A percentile compares a stretch with the other conserved stretches of the same genome.
These are phyloP conservation scores for Orychophragmus violaceus DNA, from an alignment of 345 rosid genomes.

Conservation along the genomic window DNA sequence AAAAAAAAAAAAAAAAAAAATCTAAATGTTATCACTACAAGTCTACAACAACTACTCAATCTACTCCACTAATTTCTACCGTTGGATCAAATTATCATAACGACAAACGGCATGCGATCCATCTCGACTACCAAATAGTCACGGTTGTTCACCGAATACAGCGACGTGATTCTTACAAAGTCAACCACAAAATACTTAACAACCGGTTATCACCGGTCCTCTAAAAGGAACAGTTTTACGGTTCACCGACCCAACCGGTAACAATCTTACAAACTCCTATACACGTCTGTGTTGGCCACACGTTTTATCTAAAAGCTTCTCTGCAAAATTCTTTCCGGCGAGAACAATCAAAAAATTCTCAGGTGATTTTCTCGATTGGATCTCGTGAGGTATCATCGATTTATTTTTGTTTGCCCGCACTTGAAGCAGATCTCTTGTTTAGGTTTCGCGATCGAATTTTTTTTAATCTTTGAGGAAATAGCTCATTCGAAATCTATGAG, in stretches of 20 bases:
- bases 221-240: background rate
- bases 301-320: constrained; percentile 19
- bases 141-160: constrained; percentile 11
- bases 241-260: constrained; percentile 17
- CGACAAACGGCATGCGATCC: background rate
- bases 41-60: background rate
- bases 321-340: constrained; percentile 8
- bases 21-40: background rate
- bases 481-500: background rate
- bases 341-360: constrained; percentile 7
- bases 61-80: background rate
- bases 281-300: constrained; percentile 30
- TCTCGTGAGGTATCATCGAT: background rate
- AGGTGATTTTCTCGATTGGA: constrained; percentile 15
- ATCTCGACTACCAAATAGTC: background rate
- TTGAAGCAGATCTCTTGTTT: background rate
- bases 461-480: background rate
- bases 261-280: background rate
- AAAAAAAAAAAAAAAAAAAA: no score
- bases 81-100: background rate
- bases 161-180: background rate
- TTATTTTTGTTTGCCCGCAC: background rate
- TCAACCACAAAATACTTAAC: background rate
- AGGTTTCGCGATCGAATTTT: background rate
- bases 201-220: constrained; percentile 20